phyloP scores from a whole-genome alignment of 169 alveolate genomes.

The Fabrea salina region DNA sequence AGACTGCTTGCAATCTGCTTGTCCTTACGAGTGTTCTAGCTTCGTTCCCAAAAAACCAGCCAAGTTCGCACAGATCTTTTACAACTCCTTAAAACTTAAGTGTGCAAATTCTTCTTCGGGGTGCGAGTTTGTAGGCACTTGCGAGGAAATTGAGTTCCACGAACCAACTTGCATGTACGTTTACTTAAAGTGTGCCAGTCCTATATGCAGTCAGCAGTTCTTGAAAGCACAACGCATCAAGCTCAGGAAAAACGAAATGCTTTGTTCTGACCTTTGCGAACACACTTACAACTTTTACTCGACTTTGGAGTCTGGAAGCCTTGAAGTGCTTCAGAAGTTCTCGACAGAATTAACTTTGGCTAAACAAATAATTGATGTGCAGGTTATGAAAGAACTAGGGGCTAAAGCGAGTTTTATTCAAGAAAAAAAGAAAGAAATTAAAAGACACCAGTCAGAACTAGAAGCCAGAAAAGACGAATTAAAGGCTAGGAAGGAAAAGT shows the following conservation, averaged over 20 bases:
- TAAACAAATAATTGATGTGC: neutral
- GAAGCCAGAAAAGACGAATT: neutral
- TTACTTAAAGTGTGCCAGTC: neutral
- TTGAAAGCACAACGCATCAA: neutral
- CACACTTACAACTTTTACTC: neutral
- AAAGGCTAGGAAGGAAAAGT: neutral
- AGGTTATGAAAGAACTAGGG: neutral
- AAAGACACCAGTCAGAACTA: neutral
- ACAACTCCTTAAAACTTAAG: neutral
- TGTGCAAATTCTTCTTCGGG: constrained; percentile 9
- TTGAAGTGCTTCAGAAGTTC: neutral
- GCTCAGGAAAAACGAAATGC: neutral
- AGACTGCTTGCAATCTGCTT: neutral
- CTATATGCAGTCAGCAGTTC: neutral
- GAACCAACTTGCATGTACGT: neutral
- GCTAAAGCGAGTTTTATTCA: neutral
- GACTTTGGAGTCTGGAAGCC: neutral
- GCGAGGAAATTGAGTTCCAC: neutral
- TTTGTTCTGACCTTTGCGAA: constrained; percentile 10
- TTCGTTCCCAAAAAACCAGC: neutral
- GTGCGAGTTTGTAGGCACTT: neutral
- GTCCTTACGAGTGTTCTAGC: constrained; percentile 10
- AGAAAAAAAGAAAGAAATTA: neutral
- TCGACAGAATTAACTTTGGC: neutral
- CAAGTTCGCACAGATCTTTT: constrained; percentile 4